Conservation (phyloP, 73 alveolate genomes). For the Vitrella brassicaformis region DNA sequence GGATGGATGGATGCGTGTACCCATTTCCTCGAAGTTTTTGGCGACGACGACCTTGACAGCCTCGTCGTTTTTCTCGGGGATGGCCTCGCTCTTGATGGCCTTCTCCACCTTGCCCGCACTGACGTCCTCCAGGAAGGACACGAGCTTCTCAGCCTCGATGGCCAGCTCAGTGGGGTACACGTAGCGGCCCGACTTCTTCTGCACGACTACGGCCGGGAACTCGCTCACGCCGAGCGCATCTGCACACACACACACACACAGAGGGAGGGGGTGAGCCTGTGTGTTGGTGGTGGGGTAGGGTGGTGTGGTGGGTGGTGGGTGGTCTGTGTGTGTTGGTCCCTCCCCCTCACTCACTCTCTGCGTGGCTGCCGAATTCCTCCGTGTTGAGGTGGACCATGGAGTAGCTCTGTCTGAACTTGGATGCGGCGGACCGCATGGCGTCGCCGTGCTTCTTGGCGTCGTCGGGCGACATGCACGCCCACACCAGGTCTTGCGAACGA, state of each 20-base stretch:
- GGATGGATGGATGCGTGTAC: too few species aligned
- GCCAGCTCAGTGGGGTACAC: not conserved
- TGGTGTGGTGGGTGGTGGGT: too few species aligned
- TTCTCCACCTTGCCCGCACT: not conserved
- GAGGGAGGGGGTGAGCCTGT: too few species aligned
- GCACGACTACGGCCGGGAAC: not conserved
- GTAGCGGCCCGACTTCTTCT: not conserved
- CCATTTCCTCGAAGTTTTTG: conserved; percentile 45
- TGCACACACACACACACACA: too few species aligned
- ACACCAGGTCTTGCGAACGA: not conserved
- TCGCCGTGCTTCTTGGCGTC: not conserved
- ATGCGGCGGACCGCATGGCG: not conserved
- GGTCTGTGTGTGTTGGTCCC: too few species aligned
- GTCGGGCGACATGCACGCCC: not conserved
- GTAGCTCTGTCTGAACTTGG: not conserved
- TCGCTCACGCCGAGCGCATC: not conserved
- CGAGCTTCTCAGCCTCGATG: not conserved
- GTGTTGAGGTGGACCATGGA: not conserved
- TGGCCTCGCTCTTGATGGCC: not conserved
- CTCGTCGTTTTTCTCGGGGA: not conserved
- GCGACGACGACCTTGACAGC: conserved; percentile 56
- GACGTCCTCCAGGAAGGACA: not conserved
- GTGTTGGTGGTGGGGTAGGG: too few species aligned
- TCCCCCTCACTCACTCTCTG: too few species aligned
- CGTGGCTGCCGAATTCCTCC: not conserved